phyloP scores from a whole-genome alignment of 306 rosid species.

The Fragaria vesca region DNA sequence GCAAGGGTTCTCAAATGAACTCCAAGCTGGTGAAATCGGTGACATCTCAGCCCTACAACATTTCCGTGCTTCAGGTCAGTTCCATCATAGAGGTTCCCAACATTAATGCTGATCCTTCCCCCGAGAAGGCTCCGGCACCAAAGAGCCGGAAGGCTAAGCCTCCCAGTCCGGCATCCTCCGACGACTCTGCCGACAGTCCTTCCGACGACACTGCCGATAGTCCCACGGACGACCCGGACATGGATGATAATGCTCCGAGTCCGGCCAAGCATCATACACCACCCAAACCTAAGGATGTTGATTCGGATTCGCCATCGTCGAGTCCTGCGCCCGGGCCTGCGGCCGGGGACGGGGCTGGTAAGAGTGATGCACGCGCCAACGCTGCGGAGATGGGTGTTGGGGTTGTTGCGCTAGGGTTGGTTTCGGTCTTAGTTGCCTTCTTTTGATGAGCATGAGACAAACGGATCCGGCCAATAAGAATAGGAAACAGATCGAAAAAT shows the following conservation, averaged over 20 bases:
- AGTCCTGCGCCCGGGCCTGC: neutral
- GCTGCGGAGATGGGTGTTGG: conserved; percentile 23
- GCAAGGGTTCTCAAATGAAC: conserved; percentile 3
- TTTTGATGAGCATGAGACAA: conserved; percentile 10
- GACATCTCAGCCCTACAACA: conserved; percentile 35
- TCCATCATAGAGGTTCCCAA: conserved; percentile 37
- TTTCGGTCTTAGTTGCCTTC: conserved; percentile 26
- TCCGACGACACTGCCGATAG: neutral
- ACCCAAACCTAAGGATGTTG: neutral
- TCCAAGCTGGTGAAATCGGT: conserved; percentile 37
- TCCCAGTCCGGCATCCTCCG: neutral
- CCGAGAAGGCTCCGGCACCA: neutral
- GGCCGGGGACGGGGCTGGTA: too few species aligned
- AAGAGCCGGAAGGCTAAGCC: neutral
- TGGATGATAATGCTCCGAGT: neutral
- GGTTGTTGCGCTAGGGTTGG: conserved; percentile 28
- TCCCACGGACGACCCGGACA: neutral
- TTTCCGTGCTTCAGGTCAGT: conserved; percentile 54
- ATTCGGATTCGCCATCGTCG: neutral
- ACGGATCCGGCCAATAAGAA: neutral
- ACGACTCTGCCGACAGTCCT: neutral
- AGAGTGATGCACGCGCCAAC: conserved; percentile 15
- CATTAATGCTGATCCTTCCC: conserved; percentile 17
- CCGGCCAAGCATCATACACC: neutral
- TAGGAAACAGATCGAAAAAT: neutral